These are phyloP conservation scores for Penicillium sp. DNA, from an alignment of 2,329 filamentous ascomycete species.

Conservation along the genomic window DNA sequence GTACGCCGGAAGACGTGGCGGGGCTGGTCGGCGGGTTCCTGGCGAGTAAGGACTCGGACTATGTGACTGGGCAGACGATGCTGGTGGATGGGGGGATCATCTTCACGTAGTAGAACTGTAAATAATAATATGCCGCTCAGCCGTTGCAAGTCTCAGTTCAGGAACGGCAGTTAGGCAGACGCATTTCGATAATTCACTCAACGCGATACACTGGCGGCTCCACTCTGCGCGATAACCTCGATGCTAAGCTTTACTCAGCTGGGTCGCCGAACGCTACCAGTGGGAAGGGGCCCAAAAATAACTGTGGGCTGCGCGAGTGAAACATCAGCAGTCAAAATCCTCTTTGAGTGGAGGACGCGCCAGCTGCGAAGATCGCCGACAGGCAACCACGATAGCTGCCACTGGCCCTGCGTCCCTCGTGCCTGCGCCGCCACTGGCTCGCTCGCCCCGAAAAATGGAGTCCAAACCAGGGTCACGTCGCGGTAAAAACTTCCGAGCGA, in stretches of 20 bases:
- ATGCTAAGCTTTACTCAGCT: background rate
- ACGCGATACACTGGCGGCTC: background rate
- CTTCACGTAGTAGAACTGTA: conserved; percentile 33
- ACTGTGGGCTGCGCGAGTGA: background rate
- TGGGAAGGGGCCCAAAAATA: background rate
- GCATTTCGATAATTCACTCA: background rate
- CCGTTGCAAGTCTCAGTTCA: no score
- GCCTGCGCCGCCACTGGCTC: background rate
- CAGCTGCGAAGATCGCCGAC: background rate
- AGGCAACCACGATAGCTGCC: background rate
- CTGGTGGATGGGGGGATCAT: conserved; percentile 66
- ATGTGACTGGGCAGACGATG: conserved; percentile 69
- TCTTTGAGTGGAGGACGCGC: background rate
- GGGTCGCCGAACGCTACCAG: background rate
- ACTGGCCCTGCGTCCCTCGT: no score
- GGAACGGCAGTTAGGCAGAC: background rate
- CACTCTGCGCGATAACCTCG: background rate
- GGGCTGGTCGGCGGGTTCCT: conserved; percentile 67
- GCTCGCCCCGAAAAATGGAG: background rate
- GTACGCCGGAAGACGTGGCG: conserved; percentile 67
- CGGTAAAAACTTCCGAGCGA: background rate
- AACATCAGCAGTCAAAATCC: background rate
- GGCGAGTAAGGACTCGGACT: conserved; percentile 63
- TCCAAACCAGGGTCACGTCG: background rate
- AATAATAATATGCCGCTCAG: background rate